Percentiles rank a stretch among this genome's conserved stretches.
Conservation (phyloP, 148 eudicot genomes). For the Fagopyrum esculentum region DNA sequence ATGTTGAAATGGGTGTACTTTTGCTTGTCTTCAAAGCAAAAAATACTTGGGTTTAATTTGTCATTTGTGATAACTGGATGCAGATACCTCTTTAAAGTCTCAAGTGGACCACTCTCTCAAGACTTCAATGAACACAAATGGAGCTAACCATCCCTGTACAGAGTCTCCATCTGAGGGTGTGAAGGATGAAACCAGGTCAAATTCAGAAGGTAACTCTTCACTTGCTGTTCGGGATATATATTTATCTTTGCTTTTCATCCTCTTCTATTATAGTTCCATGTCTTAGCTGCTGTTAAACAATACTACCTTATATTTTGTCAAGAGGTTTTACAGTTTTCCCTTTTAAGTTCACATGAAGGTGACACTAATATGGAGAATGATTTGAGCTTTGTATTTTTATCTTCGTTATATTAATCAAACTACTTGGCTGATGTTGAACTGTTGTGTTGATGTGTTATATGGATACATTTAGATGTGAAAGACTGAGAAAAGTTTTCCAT, state of each 20-base stretch:
- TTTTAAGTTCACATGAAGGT: not conserved
- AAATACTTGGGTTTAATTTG: not conserved
- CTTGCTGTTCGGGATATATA: not conserved
- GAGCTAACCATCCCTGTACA: conserved; percentile 16
- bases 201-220: conserved; percentile 19
- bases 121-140: conserved; percentile 19
- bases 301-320: not conserved
- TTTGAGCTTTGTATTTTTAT: not conserved
- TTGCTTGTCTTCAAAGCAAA: conserved; percentile 2
- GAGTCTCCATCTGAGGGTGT: conserved; percentile 21
- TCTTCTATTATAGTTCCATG: not conserved
- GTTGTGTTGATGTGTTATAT: not conserved
- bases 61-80: not conserved
- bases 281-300: not conserved
- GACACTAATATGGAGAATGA: not conserved
- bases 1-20: not conserved
- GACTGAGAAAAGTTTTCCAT: not conserved
- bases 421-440: not conserved
- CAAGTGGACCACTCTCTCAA: conserved; percentile 23
- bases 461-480: not conserved
- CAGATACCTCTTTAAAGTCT: conserved; percentile 27
- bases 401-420: not conserved
- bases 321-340: conserved; percentile 1
- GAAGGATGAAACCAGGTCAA: conserved; percentile 20
- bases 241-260: not conserved